These are phyloP conservation scores for Phytophthora sansomeana DNA, from an alignment of 352 stramenopile species.

Conservation along the genomic window DNA sequence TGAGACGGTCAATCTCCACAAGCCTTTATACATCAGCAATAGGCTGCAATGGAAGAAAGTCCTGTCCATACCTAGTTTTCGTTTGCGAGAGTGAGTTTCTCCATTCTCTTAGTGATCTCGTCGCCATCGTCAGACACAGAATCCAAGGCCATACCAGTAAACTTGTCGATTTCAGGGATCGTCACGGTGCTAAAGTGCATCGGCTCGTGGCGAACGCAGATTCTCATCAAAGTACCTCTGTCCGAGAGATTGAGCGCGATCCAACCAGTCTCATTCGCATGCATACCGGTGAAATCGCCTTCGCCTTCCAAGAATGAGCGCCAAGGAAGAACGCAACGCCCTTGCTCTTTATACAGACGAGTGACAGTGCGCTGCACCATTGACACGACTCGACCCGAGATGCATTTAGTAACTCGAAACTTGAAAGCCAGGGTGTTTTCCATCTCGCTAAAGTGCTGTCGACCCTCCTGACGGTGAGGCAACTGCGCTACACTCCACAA, in stretches of 20 bases:
- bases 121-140: background rate
- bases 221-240: conserved; percentile 4
- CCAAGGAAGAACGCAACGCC: conserved; percentile 59
- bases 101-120: conserved; percentile 5
- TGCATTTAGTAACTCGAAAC: background rate
- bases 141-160: conserved; percentile 6
- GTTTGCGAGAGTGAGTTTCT: background rate
- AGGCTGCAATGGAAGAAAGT: no score
- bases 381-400: background rate
- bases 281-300: conserved; percentile 17
- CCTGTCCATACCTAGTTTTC: background rate
- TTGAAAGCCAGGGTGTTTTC: background rate
- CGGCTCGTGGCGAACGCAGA: conserved; percentile 3
- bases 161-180: background rate
- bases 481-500: background rate
- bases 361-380: conserved; percentile 25
- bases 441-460: background rate
- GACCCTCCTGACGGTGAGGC: conserved; percentile 10
- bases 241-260: background rate
- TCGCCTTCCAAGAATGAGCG: conserved; percentile 42
- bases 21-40: no score
- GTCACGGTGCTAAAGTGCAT: conserved; percentile 3
- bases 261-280: conserved; percentile 6
- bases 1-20: no score
- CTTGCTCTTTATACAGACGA: conserved; percentile 46